Percentiles rank a stretch among this genome's conserved stretches.
Conservation (phyloP, 768 basidiomycete genomes). For the Nidularia sp. region DNA sequence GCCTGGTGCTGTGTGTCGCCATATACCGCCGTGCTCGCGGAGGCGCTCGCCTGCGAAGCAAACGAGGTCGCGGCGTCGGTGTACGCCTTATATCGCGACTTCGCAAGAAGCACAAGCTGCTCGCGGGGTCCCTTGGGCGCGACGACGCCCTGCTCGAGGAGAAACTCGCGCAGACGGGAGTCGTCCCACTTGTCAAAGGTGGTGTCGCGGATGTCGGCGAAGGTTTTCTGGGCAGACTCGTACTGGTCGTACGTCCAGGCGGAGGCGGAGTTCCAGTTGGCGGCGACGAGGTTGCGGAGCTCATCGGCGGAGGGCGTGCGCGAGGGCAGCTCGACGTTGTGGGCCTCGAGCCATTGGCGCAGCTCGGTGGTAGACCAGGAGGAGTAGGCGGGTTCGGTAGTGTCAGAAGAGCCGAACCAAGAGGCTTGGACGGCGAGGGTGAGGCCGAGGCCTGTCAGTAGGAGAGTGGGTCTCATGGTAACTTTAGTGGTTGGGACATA, state of each 20-base stretch:
- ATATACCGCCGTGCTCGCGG: constrained; percentile 49
- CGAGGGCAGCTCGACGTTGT: constrained; percentile 54
- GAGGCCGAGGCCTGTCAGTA: constrained; percentile 10
- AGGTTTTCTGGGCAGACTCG: constrained; percentile 56
- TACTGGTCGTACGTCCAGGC: constrained; percentile 66
- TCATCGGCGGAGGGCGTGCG: constrained; percentile 35
- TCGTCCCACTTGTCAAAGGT: constrained; percentile 86
- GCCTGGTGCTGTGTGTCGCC: constrained; percentile 35
- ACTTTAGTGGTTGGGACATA: neutral
- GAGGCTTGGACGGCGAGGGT: constrained; percentile 37
- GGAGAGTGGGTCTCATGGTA: constrained; percentile 1
- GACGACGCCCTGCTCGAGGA: constrained; percentile 85
- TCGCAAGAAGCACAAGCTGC: constrained; percentile 74
- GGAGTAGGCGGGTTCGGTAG: constrained; percentile 27
- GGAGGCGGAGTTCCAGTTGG: constrained; percentile 54
- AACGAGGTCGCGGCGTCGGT: constrained; percentile 55
- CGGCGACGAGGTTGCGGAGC: constrained; percentile 44
- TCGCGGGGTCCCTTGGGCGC: constrained; percentile 77
- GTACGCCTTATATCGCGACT: constrained; percentile 62
- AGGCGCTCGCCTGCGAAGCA: constrained; percentile 40
- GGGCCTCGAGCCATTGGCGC: constrained; percentile 63
- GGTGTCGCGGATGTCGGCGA: constrained; percentile 52
- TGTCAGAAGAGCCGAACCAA: constrained; percentile 44
- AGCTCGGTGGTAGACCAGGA: constrained; percentile 66
- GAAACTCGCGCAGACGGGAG: constrained; percentile 71